Evolutionary conservation across 2,329 filamentous ascomycete genomes (phyloP), one percentile per base, ranked within the genome.

Genomic region (Hysterium pulicare): DNA sequence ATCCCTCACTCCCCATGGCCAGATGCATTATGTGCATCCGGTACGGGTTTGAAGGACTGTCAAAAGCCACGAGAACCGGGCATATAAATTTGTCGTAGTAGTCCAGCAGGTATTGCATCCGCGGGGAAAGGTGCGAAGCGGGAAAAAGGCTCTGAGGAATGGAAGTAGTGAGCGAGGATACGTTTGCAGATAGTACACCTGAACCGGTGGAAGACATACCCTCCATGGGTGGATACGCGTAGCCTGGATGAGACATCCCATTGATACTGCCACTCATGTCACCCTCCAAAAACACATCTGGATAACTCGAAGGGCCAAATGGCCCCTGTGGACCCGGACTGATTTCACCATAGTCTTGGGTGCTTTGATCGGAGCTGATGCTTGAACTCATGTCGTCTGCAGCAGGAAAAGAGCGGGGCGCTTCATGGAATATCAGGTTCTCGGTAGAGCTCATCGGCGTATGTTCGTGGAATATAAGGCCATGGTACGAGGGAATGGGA

Each of bases 61-160:
- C 91, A 64, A 95, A 90, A 53, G 90, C 87, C 38, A 96, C 90
- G 68, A 96, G 87, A 45, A 89, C 88, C 4, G 88, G 87, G 53
- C 90, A 93, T 71, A 97, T 90, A 59, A 88, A 87, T 66, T 89
- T 90, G 61, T 90, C 85, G 68, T 95, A 96, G 68, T 95, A 95
- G 62, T 94, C 86, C 73, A 96, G 85, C 61, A 95, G 84, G 68
- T 86, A 94, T 51, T 86, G 84, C 72, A 95, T 85, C 60, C 89
- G 86, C 45, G 84, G 81, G 47, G 87, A 82, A 56, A 87, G 71
- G 54, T 75, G 72, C 68, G 61, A 73, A 73, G 72, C 77, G 77
- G 56, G 69, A 71, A 57, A 69, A 72, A 59, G 71, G 68, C 51
- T 71, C 66, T 61, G 62, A 59, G 57, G 64, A 58, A 68, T 61